These are phyloP conservation scores for Tolypocladium inflatum DNA, from an alignment of 2,329 filamentous ascomycete species.

Conservation along the genomic window DNA sequence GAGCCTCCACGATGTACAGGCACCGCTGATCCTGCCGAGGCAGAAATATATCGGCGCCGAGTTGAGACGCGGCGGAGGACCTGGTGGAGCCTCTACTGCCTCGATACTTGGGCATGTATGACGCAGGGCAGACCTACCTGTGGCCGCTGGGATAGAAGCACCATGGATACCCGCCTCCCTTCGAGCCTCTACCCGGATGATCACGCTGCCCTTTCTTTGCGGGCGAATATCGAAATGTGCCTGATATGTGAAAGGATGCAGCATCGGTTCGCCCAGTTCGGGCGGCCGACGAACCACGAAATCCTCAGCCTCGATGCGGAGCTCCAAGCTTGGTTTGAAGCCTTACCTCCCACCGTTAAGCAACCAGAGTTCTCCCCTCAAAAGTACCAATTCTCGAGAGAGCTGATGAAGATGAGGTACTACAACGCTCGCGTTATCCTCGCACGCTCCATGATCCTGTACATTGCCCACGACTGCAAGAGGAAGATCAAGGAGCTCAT, in stretches of 20 bases:
- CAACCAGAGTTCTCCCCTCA: constrained; percentile 12
- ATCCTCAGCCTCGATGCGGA: constrained; percentile 16
- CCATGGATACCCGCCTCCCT: constrained; percentile 19
- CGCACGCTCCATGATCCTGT: constrained; percentile 11
- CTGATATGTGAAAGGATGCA: constrained; percentile 19
- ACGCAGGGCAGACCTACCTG: constrained; percentile 63
- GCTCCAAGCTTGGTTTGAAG: constrained; percentile 15
- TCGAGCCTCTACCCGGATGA: constrained; percentile 12
- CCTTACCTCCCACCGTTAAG: constrained; percentile 11
- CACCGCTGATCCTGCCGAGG: neutral
- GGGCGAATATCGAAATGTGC: constrained; percentile 17
- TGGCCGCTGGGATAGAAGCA: constrained; percentile 17
- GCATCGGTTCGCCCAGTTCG: constrained; percentile 17
- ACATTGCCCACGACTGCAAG: constrained; percentile 12
- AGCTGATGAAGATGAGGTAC: constrained; percentile 20
- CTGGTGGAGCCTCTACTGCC: constrained; percentile 67
- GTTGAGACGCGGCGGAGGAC: constrained; percentile 26
- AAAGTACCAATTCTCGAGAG: constrained; percentile 14
- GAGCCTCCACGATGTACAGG: constrained; percentile 28
- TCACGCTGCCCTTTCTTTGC: constrained; percentile 13
- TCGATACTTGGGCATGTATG: constrained; percentile 66
- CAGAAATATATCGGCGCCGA: neutral
- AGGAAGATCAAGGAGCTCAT: constrained; percentile 6
- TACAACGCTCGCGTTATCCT: constrained; percentile 17
- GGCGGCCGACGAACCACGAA: constrained; percentile 13